phyloP scores from a whole-genome alignment of 2,329 filamentous ascomycete species.

The Aureobasidium sp. region DNA sequence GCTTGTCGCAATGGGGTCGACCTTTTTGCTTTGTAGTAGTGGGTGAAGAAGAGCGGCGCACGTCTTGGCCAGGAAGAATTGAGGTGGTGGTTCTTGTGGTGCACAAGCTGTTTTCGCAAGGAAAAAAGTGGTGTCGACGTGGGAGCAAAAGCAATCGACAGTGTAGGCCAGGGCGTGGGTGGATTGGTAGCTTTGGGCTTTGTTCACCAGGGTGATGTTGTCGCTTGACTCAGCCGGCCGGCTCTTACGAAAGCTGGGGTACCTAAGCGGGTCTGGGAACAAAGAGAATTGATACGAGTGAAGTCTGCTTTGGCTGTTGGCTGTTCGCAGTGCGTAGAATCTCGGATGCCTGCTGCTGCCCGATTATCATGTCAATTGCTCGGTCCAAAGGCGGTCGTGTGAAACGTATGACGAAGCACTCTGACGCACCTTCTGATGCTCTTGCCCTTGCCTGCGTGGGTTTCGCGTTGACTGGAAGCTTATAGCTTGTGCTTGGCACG shows the following conservation, averaged over 20 bases:
- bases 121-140: neutral
- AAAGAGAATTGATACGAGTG: neutral
- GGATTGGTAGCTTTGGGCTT: neutral
- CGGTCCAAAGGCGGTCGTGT: neutral
- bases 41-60: neutral
- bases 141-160: neutral
- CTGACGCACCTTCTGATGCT: slow-evolving; percentile 7
- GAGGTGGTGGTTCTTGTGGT: neutral
- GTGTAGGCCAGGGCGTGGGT: neutral
- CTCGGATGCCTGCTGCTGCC: neutral
- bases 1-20: neutral
- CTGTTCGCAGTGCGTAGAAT: neutral
- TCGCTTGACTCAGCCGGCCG: neutral
- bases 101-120: neutral
- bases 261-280: neutral
- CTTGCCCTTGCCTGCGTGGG: neutral
- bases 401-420: slow-evolving; percentile 13
- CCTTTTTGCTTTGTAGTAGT: neutral
- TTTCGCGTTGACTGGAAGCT: neutral
- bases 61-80: neutral
- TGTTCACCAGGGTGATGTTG: slow-evolving; percentile 9
- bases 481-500: slow-evolving; percentile 1
- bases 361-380: neutral
- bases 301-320: neutral
- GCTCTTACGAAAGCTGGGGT: slow-evolving; percentile 6